These are phyloP conservation scores for Fraxinus xanthoxyloides DNA, from an alignment of 305 asterid species.

Conservation along the genomic window DNA sequence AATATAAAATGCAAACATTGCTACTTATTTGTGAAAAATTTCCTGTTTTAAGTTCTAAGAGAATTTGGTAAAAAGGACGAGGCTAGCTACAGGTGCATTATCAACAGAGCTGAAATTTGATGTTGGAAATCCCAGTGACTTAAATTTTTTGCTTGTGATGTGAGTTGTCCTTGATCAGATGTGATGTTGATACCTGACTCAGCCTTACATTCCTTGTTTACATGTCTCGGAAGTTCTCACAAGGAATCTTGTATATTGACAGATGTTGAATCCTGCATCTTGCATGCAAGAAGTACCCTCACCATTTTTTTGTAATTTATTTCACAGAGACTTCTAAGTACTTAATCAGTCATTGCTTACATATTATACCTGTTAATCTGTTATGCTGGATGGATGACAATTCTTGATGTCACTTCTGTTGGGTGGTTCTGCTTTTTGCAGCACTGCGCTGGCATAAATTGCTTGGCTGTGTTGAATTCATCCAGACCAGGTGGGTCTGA, in stretches of 20 bases:
- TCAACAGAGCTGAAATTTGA: constrained; percentile 14
- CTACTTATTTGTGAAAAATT: background rate
- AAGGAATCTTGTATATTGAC: constrained; percentile 1
- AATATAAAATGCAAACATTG: background rate
- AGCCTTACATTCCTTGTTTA: constrained; percentile 2
- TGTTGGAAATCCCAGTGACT: background rate
- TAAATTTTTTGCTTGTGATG: constrained; percentile 2
- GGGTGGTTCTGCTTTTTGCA: constrained; percentile 32
- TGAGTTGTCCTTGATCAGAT: constrained; percentile 1
- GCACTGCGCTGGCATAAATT: constrained; percentile 95
- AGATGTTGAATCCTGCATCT: background rate
- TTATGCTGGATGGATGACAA: background rate
- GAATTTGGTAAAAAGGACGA: background rate
- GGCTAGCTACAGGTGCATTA: background rate
- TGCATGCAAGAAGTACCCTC: background rate
- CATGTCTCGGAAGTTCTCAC: background rate
- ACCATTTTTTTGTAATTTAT: background rate
- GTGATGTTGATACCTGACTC: constrained; percentile 11
- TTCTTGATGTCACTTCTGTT: background rate
- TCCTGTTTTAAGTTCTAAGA: background rate
- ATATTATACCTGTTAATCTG: background rate
- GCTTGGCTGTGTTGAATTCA: constrained; percentile 72
- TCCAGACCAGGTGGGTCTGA: constrained; percentile 55
- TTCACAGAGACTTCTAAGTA: background rate
- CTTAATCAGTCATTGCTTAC: background rate